Base-by-base conservation (phyloP, 768 basidiomycete species). In the Kwoniella dejecticola region DNA sequence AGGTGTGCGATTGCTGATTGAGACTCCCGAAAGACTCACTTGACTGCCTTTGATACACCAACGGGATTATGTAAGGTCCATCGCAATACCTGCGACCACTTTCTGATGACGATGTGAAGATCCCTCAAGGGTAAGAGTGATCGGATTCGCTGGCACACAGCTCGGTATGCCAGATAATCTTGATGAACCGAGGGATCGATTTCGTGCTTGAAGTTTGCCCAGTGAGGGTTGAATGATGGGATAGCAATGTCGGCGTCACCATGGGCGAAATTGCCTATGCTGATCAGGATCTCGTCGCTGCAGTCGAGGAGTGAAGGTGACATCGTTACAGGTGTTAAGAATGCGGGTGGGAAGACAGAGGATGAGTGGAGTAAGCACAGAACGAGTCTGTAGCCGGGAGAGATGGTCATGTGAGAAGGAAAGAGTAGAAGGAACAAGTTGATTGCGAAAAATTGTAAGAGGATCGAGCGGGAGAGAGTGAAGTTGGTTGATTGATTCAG, bases 211-310 rank as follows among this genome's bases (percentile, higher is more conserved):
- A 21, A 31, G 38, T 54, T 27, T 11, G 17, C n/a, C 27, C 21
- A 26, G 42, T 57, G 42, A n/a, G 41, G 55, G 15, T 47, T 13
- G n/a, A 57, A 57, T 8, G 42, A 46, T 5, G 55, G 55, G 1
- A 57, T 19, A 31, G 55, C 42, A 15, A 57, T 30, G 15, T 46
- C 24, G 26, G 11, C 12, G 17, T 47, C 55, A 2, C 17, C 15
- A 11, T 30, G 41, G 19, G 33, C 4, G 21, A 30, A 46, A 23
- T 45, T n/a, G 19, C 42, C 55, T 23, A 44, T 57, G 15, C 24
- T 11, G 8, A 19, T 15, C n/a, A 57, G 13, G 17, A 31, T 44
- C 17, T 57, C 55, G 23, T 57, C 55, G 29, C 29, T 57, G 24
- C 30, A 44, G 15, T 29, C 36, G 26, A 57, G 55, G 24, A 57